Percentiles rank a stretch among this genome's conserved stretches.
phyloP scores from a whole-genome alignment of 2,329 filamentous ascomycete genomes.

The Dactylonectria estremocensis region DNA sequence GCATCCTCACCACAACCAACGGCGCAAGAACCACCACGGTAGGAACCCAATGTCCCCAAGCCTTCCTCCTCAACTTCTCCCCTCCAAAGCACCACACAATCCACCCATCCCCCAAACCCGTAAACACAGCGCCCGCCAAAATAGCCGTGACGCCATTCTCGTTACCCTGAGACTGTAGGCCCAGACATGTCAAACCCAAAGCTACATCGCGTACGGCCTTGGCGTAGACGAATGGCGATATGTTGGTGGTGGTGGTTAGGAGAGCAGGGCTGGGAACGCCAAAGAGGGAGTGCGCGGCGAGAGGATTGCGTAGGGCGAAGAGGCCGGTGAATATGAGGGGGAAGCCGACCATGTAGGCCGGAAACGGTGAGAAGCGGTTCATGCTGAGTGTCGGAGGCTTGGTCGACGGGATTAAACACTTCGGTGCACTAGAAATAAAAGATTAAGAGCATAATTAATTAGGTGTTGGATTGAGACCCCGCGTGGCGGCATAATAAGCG shows the following conservation, averaged over 20 bases:
- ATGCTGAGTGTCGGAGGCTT: neutral
- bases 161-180: neutral
- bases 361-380: neutral
- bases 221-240: constrained; percentile 12
- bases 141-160: neutral
- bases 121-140: neutral
- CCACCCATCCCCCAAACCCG: neutral
- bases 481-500: too few relatives aligned
- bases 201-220: constrained; percentile 12
- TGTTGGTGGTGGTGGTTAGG: neutral
- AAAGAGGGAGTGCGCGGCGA: neutral
- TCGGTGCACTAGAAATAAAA: too few relatives aligned
- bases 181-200: neutral
- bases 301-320: neutral
- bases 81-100: constrained; percentile 1
- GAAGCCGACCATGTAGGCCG: neutral
- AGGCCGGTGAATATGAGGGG: constrained; percentile 1
- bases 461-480: too few relatives aligned
- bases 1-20: neutral
- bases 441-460: too few relatives aligned
- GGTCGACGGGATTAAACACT: too few relatives aligned
- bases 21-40: neutral
- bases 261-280: neutral
- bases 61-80: neutral
- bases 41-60: constrained; percentile 7